Base-by-base conservation (phyloP, 768 basidiomycete species). In the Mrakia frigida region DNA sequence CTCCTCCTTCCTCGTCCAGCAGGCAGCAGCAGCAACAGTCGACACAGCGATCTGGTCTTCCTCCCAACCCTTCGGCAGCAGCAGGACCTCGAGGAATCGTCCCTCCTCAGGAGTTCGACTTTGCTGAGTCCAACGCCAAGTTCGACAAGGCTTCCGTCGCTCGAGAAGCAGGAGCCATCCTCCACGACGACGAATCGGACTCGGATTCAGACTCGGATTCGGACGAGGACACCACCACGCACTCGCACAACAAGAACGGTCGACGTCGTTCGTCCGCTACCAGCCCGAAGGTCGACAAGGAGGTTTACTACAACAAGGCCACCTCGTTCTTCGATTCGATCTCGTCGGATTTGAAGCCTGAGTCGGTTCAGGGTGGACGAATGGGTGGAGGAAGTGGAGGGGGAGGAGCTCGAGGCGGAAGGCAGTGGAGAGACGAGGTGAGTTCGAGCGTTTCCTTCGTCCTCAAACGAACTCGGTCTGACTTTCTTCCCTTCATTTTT, bases 61-160 rank as follows among this genome's bases (percentile, higher is more conserved):
- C 35, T 37, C 65, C 65, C 65, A 10, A 31, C 46, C 6, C 50
- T 37, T 35, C 74, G 56, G 74, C 73, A 74, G 18, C 74, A 69
- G 50, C 37, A 3, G 65, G 65, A 43, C 65, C 65, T 25, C 73
- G 73, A 63, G 63, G 59, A 9, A 65, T 72, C 25, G 59, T 72
- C 16, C 92, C 92, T 0, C 82, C 86, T 0, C 89, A 89, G 0
- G 92, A 93, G 82, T 94, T 93, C 81, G 92, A 94, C 84, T 94
- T 94, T 82, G 85, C 87, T 82, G 86, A 86, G 74, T 87, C 88
- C 74, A 94, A 93, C 79, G 90, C 90, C 4, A 88, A 88, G 72
- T 94, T 94, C 79, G 91, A 93, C 84, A 93, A 93, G 82, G 84
- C 87, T 14, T 87, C 89, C 21, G 75, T 78, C 65, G 77, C 77